phyloP scores from a whole-genome alignment of 331 rosid species.

The Cydonia oblonga region DNA sequence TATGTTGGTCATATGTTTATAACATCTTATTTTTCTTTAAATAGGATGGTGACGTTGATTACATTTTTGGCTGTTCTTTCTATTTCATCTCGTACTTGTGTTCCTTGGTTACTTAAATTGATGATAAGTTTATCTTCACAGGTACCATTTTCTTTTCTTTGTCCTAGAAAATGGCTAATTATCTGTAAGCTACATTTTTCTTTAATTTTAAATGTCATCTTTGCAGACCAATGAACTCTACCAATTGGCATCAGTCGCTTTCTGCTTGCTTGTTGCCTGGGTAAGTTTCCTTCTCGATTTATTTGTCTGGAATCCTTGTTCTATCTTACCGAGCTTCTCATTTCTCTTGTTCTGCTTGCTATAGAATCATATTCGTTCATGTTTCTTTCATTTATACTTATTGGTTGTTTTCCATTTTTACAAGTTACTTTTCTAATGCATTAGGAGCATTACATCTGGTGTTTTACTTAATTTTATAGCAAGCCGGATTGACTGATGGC shows the following conservation, averaged over 20 bases:
- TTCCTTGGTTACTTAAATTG: constrained; percentile 43
- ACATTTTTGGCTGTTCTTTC: constrained; percentile 39
- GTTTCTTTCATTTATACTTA: background rate
- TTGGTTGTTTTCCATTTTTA: background rate
- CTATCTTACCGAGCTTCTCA: background rate
- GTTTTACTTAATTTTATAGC: background rate
- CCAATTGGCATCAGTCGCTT: constrained; percentile 46
- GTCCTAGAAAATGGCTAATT: background rate
- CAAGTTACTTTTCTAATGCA: background rate
- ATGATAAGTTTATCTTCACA: constrained; percentile 45
- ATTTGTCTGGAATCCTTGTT: background rate
- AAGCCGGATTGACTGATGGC: background rate
- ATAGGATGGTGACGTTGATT: constrained; percentile 32
- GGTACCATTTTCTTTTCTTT: constrained; percentile 19
- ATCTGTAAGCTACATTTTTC: background rate
- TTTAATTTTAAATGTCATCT: background rate
- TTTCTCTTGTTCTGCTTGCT: background rate
- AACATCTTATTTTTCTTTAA: background rate
- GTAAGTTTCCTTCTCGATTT: constrained; percentile 16
- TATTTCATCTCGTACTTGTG: constrained; percentile 34
- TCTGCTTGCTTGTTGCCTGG: constrained; percentile 54
- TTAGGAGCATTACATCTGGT: background rate
- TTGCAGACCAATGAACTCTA: constrained; percentile 51
- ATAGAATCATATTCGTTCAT: background rate
- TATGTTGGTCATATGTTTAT: background rate